phyloP scores from a whole-genome alignment of 2,329 filamentous ascomycete genomes.

The Polytolypa hystricis region DNA sequence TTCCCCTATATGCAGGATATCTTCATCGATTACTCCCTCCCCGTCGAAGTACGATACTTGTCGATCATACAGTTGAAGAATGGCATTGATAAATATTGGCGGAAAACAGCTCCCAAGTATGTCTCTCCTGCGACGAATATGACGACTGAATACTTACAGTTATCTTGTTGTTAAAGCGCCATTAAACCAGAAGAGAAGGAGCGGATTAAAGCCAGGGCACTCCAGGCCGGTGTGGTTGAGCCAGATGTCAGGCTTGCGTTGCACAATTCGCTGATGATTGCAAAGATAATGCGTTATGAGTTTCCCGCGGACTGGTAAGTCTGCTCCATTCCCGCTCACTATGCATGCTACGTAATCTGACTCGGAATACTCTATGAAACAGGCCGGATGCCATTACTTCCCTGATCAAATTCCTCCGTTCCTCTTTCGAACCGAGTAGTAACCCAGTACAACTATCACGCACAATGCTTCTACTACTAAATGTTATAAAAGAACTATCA shows the following conservation, averaged over 20 bases:
- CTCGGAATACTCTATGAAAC: too few species aligned
- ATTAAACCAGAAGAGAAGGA: constrained; percentile 61
- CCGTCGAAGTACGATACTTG: constrained; percentile 70
- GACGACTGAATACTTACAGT: constrained; percentile 1
- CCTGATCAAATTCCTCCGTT: constrained; percentile 54
- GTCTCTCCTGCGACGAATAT: constrained; percentile 5
- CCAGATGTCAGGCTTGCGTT: constrained; percentile 63
- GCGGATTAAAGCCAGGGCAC: constrained; percentile 60
- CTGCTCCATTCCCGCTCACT: not conserved
- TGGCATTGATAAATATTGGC: constrained; percentile 91
- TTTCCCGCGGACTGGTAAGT: constrained; percentile 71
- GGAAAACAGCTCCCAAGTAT: constrained; percentile 61
- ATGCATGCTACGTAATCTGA: not conserved
- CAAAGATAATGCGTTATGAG: constrained; percentile 82
- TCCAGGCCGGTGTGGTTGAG: constrained; percentile 69
- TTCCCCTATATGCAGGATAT: constrained; percentile 46
- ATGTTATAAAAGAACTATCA: constrained; percentile 82
- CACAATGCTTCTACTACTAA: constrained; percentile 64
- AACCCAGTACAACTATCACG: constrained; percentile 59
- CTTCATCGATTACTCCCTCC: constrained; percentile 69
- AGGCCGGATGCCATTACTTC: constrained; percentile 40
- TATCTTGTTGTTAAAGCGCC: constrained; percentile 31
- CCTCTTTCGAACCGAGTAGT: constrained; percentile 39
- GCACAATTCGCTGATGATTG: constrained; percentile 77
- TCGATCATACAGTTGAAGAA: constrained; percentile 94